Base-by-base conservation (phyloP, 163 green algal genomes). In the Trebouxia gelatinosa region DNA sequence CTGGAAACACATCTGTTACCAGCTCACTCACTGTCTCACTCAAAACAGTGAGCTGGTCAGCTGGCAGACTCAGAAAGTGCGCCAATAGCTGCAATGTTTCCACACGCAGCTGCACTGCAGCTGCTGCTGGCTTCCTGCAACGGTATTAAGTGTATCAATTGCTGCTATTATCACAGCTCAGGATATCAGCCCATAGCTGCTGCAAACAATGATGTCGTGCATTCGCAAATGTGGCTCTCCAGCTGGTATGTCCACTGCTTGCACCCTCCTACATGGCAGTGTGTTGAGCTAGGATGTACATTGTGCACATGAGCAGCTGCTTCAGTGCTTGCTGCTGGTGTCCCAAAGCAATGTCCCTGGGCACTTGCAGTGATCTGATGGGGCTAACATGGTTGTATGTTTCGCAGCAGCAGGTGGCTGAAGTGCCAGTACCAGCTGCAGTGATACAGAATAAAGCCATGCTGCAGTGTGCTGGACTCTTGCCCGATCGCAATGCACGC, bases 21-120 rank as follows among this genome's bases (percentile, higher is more conserved):
- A 78, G 40, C 31, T 51, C 70, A 17, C 59, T 13, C 19, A 76
- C 32, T 11, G 35, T 48, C 1, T 46, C 58, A 19, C n/a, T 39
- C 68, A 78, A 40, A 38, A 28, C 28, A n/a, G 48, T 23, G 9
- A 37, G 17, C 5, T 26, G 13, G 26, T 40, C 40, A 21, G 28
- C 54, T 23, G 57, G 77, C 77, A 78, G 67, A 31, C 6, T 34
- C 7, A 82, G 38, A n/a, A 82, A 78, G 29, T 54, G 68, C 17
- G 40, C 35, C 29, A 82, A 40, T 38, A 82, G 39, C 31, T 62
- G 38, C 19, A 82, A 39, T 40, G 78, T 68, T 31, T 78, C 54
- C 7, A 19, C 59, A n/a, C 68, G 54, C 21, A 64, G 19, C 21
- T 48, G 48, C 19, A 61, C 59, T 37, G 17, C 35, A 21, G 64